phyloP scores from a whole-genome alignment of 495 filamentous ascomycete genomes.

The Apodospora peruviana region DNA sequence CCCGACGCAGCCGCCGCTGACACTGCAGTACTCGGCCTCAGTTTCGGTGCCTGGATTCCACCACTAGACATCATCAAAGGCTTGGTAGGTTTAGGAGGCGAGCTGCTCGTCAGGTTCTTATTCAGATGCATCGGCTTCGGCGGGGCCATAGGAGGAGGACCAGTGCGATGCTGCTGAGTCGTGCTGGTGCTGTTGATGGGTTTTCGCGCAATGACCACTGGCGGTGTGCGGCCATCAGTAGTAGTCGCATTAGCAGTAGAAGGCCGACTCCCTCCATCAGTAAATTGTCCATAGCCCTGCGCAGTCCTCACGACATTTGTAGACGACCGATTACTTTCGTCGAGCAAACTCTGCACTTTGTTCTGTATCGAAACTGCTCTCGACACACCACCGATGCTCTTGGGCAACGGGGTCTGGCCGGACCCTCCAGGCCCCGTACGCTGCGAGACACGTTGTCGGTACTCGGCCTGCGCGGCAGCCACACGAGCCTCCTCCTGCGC shows the following conservation, averaged over 20 bases:
- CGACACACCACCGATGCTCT: conserved; percentile 52
- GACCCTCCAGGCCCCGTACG: conserved; percentile 36
- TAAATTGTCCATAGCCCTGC: conserved; percentile 82
- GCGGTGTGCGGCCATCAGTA: not conserved
- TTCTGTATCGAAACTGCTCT: conserved; percentile 81
- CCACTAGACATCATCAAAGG: not conserved
- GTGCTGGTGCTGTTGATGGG: not conserved
- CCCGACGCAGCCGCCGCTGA: conserved; percentile 7
- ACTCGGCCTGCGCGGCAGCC: conserved; percentile 85
- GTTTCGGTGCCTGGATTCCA: conserved; percentile 8
- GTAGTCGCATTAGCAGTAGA: not conserved
- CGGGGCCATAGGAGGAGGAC: conserved; percentile 32
- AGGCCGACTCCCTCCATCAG: conserved; percentile 39
- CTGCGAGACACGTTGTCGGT: conserved; percentile 69
- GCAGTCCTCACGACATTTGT: conserved; percentile 62
- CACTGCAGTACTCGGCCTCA: conserved; percentile 1
- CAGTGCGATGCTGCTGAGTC: not conserved
- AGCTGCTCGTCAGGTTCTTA: conserved; percentile 37
- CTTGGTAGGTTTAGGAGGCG: conserved; percentile 28
- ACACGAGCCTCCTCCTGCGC: conserved; percentile 91
- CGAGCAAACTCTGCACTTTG: conserved; percentile 79
- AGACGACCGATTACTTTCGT: conserved; percentile 61
- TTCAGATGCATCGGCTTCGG: conserved; percentile 51
- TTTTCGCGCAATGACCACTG: conserved; percentile 8
- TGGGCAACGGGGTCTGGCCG: conserved; percentile 31